These are phyloP conservation scores for Alloascoidea africana DNA, from an alignment of 805 yeast genomes.

Conservation along the genomic window DNA sequence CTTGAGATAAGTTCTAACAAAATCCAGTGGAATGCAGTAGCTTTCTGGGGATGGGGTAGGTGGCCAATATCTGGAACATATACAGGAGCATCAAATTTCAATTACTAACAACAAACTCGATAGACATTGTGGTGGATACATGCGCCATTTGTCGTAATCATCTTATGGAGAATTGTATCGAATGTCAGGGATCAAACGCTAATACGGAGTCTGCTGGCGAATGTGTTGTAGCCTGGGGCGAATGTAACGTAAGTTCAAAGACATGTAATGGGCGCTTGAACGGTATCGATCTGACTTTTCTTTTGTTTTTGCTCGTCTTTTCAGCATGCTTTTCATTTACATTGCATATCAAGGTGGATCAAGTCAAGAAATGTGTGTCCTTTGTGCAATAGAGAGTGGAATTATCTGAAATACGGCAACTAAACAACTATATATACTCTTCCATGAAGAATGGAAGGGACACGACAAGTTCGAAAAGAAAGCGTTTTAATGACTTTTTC, in stretches of 20 bases:
- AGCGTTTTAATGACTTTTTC: no score
- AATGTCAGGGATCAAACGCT: slow-evolving; percentile 71
- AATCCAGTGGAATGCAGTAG: slow-evolving; percentile 84
- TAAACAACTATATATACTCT: slow-evolving; percentile 15
- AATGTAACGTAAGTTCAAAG: slow-evolving; percentile 54
- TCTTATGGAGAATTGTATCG: slow-evolving; percentile 95
- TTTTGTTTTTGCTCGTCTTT: slow-evolving; percentile 1
- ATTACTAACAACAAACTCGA: slow-evolving; percentile 7
- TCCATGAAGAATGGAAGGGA: not conserved
- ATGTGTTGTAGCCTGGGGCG: slow-evolving; percentile 95
- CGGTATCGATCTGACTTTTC: no score
- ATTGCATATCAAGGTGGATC: slow-evolving; percentile 92
- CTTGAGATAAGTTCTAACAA: slow-evolving; percentile 2
- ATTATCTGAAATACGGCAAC: slow-evolving; percentile 55
- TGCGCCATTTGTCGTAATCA: slow-evolving; percentile 98
- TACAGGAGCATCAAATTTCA: not conserved
- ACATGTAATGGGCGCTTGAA: no score
- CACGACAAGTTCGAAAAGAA: not conserved
- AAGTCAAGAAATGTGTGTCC: slow-evolving; percentile 95
- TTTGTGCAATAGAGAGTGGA: slow-evolving; percentile 87
- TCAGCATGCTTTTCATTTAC: slow-evolving; percentile 90
- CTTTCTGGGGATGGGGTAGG: slow-evolving; percentile 98
- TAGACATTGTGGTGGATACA: slow-evolving; percentile 75
- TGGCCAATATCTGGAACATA: slow-evolving; percentile 10
- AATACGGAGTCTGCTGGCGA: slow-evolving; percentile 47